Percentiles rank a stretch among this genome's conserved stretches.
Evolutionary conservation across 495 filamentous ascomycete species (phyloP).

Genomic region (Friedmanniomyces endolithicus): DNA sequence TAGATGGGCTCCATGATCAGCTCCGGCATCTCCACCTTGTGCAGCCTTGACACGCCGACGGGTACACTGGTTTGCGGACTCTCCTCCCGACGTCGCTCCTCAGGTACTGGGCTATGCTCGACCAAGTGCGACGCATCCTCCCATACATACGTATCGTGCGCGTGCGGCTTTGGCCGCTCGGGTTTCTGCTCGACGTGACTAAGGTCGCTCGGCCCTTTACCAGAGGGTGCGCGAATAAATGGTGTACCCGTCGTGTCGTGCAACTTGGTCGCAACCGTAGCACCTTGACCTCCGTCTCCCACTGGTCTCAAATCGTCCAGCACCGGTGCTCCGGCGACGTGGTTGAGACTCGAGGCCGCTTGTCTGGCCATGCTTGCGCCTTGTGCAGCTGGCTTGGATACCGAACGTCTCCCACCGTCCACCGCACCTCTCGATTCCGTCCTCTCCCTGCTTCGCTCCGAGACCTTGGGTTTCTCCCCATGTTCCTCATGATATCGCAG

Average conservation of each 20-base stretch:
- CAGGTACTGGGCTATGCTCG: constrained; percentile 6
- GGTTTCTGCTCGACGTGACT: constrained; percentile 5
- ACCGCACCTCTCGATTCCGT: constrained; percentile 1
- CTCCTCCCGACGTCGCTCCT: background rate
- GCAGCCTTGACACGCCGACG: constrained; percentile 32
- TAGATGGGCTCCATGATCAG: constrained; percentile 83
- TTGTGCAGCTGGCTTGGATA: background rate
- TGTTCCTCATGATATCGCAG: constrained; percentile 29
- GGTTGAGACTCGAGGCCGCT: constrained; percentile 10
- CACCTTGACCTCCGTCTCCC: background rate
- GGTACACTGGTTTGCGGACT: constrained; percentile 25
- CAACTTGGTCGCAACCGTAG: constrained; percentile 1
- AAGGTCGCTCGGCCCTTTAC: constrained; percentile 17
- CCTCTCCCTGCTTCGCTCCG: constrained; percentile 7
- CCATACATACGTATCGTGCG: constrained; percentile 32
- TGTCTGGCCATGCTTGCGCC: background rate
- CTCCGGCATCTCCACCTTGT: constrained; percentile 32
- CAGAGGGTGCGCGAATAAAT: constrained; percentile 32
- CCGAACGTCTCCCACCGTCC: background rate
- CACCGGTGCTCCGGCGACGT: background rate
- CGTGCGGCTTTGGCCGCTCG: constrained; percentile 7
- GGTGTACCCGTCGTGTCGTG: constrained; percentile 30
- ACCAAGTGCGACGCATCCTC: constrained; percentile 22
- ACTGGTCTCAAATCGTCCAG: background rate
- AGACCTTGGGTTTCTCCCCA: constrained; percentile 7